Conservation (phyloP, 805 yeast genomes). For the Yarrowia deformans region DNA sequence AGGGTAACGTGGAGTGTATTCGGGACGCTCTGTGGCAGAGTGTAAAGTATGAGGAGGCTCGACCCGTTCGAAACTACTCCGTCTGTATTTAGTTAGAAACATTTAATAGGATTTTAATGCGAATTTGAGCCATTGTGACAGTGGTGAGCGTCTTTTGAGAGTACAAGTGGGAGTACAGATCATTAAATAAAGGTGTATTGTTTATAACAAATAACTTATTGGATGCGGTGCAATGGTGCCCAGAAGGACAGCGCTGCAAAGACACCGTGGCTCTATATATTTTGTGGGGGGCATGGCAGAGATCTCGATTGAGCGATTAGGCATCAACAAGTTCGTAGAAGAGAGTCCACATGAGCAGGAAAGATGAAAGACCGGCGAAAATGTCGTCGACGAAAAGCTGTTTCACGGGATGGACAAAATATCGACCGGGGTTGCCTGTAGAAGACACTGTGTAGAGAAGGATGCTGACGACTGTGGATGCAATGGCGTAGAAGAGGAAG, state of each 20-base stretch:
- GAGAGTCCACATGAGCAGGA: slow-evolving; percentile 66
- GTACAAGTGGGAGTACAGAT: neutral
- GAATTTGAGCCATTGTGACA: neutral
- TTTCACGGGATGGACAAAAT: slow-evolving; percentile 53
- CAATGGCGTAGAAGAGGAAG: slow-evolving; percentile 54
- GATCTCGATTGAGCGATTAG: slow-evolving; percentile 3
- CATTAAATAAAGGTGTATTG: slow-evolving; percentile 18
- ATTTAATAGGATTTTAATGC: slow-evolving; percentile 16
- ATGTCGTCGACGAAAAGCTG: slow-evolving; percentile 57
- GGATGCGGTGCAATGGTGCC: neutral
- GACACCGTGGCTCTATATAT: slow-evolving; percentile 6
- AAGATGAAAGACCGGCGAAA: slow-evolving; percentile 60
- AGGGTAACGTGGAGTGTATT: slow-evolving; percentile 60
- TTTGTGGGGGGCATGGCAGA: neutral
- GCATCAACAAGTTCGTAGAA: slow-evolving; percentile 57
- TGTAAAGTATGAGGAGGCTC: slow-evolving; percentile 64
- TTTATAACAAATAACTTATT: slow-evolving; percentile 16
- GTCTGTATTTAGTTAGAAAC: slow-evolving; percentile 40
- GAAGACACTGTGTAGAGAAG: slow-evolving; percentile 52
- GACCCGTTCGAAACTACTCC: slow-evolving; percentile 60
- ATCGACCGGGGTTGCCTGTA: slow-evolving; percentile 51
- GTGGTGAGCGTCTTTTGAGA: too few species aligned
- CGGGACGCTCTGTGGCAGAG: slow-evolving; percentile 65
- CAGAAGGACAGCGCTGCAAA: too few species aligned
- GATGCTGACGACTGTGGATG: slow-evolving; percentile 51